A percentile compares a stretch with the other conserved stretches of the same genome.
These are phyloP conservation scores for Xylaria sp. DNA, from an alignment of 2,329 filamentous ascomycete genomes.

Conservation along the genomic window DNA sequence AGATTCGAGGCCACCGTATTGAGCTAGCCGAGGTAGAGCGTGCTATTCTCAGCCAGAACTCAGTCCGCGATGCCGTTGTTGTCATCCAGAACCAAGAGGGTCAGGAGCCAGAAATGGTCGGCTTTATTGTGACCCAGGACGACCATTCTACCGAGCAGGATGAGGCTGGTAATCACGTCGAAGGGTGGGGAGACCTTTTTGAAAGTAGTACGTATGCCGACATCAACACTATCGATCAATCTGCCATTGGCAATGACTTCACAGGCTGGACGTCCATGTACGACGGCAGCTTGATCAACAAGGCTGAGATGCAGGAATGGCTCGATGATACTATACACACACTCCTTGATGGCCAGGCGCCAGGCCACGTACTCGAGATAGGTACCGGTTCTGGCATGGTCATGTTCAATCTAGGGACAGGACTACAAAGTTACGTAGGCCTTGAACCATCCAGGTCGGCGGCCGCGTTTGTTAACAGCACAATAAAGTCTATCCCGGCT, in stretches of 20 bases:
- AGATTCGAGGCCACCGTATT: conserved; percentile 11
- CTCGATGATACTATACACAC: background rate
- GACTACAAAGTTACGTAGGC: background rate
- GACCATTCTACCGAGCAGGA: conserved; percentile 5
- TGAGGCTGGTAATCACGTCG: conserved; percentile 2
- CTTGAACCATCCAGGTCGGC: background rate
- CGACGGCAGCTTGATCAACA: background rate
- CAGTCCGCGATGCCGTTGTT: conserved; percentile 14
- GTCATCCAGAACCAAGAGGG: conserved; percentile 9
- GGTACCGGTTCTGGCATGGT: background rate
- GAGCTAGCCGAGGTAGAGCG: conserved; percentile 19
- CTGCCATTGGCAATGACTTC: background rate
- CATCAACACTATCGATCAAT: background rate
- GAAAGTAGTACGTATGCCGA: background rate
- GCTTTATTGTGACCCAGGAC: conserved; percentile 8
- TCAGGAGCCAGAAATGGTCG: conserved; percentile 13
- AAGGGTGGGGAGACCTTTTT: background rate
- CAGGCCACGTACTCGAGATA: background rate
- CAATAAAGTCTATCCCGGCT: background rate
- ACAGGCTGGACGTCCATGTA: background rate
- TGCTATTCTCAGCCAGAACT: conserved; percentile 6
- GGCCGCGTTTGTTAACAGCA: background rate
- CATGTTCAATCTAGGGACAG: background rate
- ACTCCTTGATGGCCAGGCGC: background rate
- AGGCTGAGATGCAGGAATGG: background rate